A percentile compares a stretch with the other conserved stretches of the same genome.
phyloP scores from a whole-genome alignment of 1,284 basidiomycete genomes.

The Sporisorium exsertum region DNA sequence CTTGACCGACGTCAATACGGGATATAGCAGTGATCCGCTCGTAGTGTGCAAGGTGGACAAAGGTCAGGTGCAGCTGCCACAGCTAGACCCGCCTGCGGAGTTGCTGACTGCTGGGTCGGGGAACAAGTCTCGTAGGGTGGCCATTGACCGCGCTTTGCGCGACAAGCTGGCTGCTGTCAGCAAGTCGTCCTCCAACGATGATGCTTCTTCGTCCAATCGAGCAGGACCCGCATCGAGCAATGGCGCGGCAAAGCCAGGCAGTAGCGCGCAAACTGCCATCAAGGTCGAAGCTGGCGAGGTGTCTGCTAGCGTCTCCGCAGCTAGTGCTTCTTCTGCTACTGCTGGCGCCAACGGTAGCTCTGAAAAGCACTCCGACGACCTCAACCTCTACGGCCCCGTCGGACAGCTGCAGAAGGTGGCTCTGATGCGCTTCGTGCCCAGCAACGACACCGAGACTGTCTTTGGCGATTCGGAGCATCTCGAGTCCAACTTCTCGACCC shows the following conservation, averaged over 20 bases:
- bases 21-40: slow-evolving; percentile 85
- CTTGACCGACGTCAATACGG: slow-evolving; percentile 84
- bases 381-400: slow-evolving; percentile 79
- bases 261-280: slow-evolving; percentile 30
- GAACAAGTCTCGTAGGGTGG: slow-evolving; percentile 34
- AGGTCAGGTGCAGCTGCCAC: slow-evolving; percentile 74
- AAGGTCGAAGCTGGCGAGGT: slow-evolving; percentile 36
- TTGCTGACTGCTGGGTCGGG: slow-evolving; percentile 43
- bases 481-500: slow-evolving; percentile 46
- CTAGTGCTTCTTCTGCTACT: not conserved
- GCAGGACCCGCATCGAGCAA: not conserved
- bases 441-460: slow-evolving; percentile 37
- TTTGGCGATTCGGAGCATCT: slow-evolving; percentile 50
- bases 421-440: slow-evolving; percentile 77
- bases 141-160: slow-evolving; percentile 37
- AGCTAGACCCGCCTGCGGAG: slow-evolving; percentile 39
- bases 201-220: not conserved
- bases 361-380: slow-evolving; percentile 39
- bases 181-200: slow-evolving; percentile 24
- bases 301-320: not conserved
- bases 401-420: slow-evolving; percentile 97
- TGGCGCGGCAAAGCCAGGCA: slow-evolving; percentile 20
- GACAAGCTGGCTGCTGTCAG: slow-evolving; percentile 42
- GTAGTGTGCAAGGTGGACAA: slow-evolving; percentile 93
- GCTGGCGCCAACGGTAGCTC: slow-evolving; percentile 15